A percentile compares a stretch with the other conserved stretches of the same genome.
Evolutionary conservation across 805 yeast genomes (phyloP).

Genomic region (Diddensiella santjacobensis): DNA sequence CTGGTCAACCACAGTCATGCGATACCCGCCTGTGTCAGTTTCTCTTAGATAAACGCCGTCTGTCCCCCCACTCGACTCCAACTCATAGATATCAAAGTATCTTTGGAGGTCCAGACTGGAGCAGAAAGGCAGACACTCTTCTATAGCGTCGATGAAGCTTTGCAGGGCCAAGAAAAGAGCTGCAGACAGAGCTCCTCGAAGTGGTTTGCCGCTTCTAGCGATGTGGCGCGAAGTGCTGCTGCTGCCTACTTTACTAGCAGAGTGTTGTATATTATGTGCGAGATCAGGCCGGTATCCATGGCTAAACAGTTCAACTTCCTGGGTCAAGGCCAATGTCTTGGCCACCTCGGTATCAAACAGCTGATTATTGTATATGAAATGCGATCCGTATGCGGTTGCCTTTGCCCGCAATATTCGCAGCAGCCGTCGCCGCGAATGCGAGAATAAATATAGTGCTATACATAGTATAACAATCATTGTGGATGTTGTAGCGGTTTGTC

Average conservation of each 20-base stretch:
- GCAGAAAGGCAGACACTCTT: constrained; percentile 30
- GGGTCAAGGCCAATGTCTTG: constrained; percentile 27
- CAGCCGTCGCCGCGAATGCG: constrained; percentile 32
- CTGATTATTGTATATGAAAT: constrained; percentile 25
- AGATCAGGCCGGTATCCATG: constrained; percentile 25
- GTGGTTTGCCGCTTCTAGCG: constrained; percentile 27
- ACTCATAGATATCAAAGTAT: constrained; percentile 43
- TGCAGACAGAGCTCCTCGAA: constrained; percentile 33
- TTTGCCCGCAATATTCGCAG: constrained; percentile 31
- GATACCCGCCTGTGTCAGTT: constrained; percentile 5
- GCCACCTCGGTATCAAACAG: constrained; percentile 29
- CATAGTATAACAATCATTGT: constrained; percentile 27
- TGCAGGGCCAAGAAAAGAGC: constrained; percentile 33
- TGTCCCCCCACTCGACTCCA: constrained; percentile 28
- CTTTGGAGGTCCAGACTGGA: constrained; percentile 37
- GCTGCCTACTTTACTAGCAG: constrained; percentile 12
- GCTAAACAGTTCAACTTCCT: constrained; percentile 31
- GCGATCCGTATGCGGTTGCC: constrained; percentile 26
- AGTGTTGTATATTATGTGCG: constrained; percentile 4
- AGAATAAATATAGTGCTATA: constrained; percentile 29
- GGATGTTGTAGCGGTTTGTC: background rate
- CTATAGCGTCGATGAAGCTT: constrained; percentile 29
- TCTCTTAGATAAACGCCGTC: constrained; percentile 9
- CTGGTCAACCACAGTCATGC: constrained; percentile 4
- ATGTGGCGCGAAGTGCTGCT: constrained; percentile 7